Percentiles rank a stretch among this genome's conserved stretches.
Conservation (phyloP, 371 early-diverging fungal species). For the Apophysomyces ossiformis region DNA sequence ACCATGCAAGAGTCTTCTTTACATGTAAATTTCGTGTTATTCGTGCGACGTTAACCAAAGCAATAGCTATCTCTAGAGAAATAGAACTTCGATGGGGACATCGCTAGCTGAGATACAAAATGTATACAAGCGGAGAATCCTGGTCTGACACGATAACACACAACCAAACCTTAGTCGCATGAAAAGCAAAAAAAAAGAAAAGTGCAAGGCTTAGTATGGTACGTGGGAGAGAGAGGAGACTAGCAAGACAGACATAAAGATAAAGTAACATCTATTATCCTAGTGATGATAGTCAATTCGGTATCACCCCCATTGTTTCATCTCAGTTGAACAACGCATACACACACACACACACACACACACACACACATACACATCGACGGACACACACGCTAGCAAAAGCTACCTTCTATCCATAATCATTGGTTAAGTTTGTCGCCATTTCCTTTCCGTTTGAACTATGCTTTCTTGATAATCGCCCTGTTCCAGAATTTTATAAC, state of each 20-base stretch:
- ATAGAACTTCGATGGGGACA: not conserved
- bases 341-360: not conserved
- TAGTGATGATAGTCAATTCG: not conserved
- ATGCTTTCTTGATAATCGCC: not conserved
- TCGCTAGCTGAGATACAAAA: not conserved
- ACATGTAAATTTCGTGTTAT: not conserved
- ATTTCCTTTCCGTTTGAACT: not conserved
- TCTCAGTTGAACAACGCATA: not conserved
- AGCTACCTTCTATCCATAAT: not conserved
- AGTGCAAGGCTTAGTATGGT: not conserved
- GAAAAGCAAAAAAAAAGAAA: not conserved
- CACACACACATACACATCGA: not conserved
- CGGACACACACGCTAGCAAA: not conserved
- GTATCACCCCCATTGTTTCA: slow-evolving; percentile 7
- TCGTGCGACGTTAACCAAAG: slow-evolving; percentile 10
- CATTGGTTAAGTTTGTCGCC: not conserved
- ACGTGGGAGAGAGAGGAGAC: not conserved
- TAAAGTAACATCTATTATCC: not conserved
- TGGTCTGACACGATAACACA: slow-evolving; percentile 1
- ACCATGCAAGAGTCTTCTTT: not conserved
- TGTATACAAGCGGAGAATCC: not conserved
- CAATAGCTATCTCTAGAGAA: not conserved
- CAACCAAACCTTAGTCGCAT: not conserved
- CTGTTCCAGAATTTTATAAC: not conserved
- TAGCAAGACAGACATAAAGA: too few species aligned